Evolutionary conservation across 441 rosid genomes (phyloP), one percentile per base, ranked within the genome.

Genomic region (Aquilaria agallochum): DNA sequence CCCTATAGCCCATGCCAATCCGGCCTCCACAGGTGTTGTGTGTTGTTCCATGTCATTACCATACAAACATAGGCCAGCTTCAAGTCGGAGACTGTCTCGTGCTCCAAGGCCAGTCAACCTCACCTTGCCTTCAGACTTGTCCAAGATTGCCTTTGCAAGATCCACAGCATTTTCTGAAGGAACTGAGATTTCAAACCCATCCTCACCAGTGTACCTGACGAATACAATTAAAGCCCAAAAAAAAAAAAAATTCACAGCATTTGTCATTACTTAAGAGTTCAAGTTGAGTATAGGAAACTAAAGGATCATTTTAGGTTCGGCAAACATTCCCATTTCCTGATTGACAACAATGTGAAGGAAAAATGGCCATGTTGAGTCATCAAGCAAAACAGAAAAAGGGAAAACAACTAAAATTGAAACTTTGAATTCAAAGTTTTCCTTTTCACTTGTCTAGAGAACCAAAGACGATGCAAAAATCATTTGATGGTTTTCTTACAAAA

Each of bases 31-130:
- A 0, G 99, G 96, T 15, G 96, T 64, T 62, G 53, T 78, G 72
- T 95, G 97, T 56, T 89, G 97, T 72, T 89, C 97, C 96, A 95
- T 89, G 83, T 95, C 97, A 27, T 91, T 95, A 5, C 99, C 99
- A 58, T 91, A 95, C 50, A 91, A 74, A 67, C 96, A 91, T 5
- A 95, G 76, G 49, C 95, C 97, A 33, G 96, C 99, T 80, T 95
- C 99, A 32, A 95, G 91, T 55, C 97, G 80, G 60, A 95, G 94
- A 71, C 96, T 91, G 86, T 95, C 97, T 55, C 96, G 84, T 53
- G 99, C 97, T 30, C 97, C 99, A 20, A 87, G 80, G 44, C 96
- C 99, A 0, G 99, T 95, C 72, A 91, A 75, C 80, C 96, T 84
- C 55, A 89, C 72, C 77, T 91, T 95, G 12, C 89, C 94, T 73